These are phyloP conservation scores for Xylariaceae sp. DNA, from an alignment of 2,329 filamentous ascomycete species.

Conservation along the genomic window DNA sequence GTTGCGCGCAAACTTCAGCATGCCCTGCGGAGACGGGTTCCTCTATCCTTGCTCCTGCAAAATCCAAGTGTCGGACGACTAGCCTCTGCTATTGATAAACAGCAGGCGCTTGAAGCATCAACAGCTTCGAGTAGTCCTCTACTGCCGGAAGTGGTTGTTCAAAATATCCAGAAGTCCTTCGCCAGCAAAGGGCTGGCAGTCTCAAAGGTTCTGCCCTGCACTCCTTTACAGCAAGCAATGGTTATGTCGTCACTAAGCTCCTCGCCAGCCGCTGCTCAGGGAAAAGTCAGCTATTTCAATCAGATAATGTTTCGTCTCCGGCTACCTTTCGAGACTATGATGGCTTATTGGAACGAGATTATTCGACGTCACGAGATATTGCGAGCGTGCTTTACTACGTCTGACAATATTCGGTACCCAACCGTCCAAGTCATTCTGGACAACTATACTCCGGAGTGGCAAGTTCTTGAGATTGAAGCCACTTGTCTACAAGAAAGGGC, in stretches of 20 bases:
- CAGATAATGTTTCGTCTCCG: slow-evolving; percentile 59
- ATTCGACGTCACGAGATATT: slow-evolving; percentile 67
- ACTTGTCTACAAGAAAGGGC: slow-evolving; percentile 20
- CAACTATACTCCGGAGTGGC: slow-evolving; percentile 40
- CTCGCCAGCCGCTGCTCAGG: slow-evolving; percentile 13
- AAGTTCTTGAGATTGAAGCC: slow-evolving; percentile 27
- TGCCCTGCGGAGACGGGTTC: slow-evolving; percentile 42
- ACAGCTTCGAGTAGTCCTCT: slow-evolving; percentile 6
- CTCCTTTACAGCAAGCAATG: slow-evolving; percentile 85
- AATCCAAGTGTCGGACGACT: slow-evolving; percentile 62
- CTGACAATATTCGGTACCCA: slow-evolving; percentile 53
- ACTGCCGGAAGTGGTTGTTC: slow-evolving; percentile 27
- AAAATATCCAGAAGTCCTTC: slow-evolving; percentile 33
- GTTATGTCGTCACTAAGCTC: slow-evolving; percentile 48
- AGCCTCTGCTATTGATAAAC: slow-evolving; percentile 34
- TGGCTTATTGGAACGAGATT: slow-evolving; percentile 57
- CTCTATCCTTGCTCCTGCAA: slow-evolving; percentile 66
- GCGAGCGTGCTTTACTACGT: slow-evolving; percentile 68
- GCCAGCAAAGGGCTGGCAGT: slow-evolving; percentile 34
- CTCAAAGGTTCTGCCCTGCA: slow-evolving; percentile 67
- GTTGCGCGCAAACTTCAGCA: slow-evolving; percentile 55
- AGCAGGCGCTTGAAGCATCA: background rate
- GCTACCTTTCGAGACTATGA: slow-evolving; percentile 46
- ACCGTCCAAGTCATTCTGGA: slow-evolving; percentile 68
- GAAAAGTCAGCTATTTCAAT: slow-evolving; percentile 62